A percentile compares a stretch with the other conserved stretches of the same genome.
Conservation (phyloP, 1,139 yeast species). For the Suhomyces guaymorum region DNA sequence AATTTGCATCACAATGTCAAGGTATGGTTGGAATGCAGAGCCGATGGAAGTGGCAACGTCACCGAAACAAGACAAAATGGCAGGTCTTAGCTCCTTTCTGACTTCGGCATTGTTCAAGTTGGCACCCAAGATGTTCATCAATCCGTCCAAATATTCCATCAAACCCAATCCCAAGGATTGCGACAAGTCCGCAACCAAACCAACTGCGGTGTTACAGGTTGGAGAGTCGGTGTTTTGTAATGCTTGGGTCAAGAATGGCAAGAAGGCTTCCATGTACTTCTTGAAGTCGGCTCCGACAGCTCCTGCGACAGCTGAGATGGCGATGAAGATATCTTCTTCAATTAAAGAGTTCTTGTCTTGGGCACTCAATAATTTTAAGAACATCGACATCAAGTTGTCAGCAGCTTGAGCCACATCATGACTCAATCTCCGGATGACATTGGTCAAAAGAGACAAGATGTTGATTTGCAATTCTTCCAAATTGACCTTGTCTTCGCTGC, state of each 20-base stretch:
- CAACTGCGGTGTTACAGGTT: slow-evolving; percentile 85
- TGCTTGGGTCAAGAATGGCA: slow-evolving; percentile 79
- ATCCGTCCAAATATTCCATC: slow-evolving; percentile 60
- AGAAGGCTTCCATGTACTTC: slow-evolving; percentile 75
- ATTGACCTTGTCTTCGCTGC: slow-evolving; percentile 70
- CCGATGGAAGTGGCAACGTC: slow-evolving; percentile 93
- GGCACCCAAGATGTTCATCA: slow-evolving; percentile 80
- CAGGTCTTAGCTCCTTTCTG: slow-evolving; percentile 80
- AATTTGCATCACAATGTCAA: slow-evolving; percentile 75
- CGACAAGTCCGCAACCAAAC: slow-evolving; percentile 95
- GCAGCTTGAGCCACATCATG: slow-evolving; percentile 65
- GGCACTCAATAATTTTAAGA: slow-evolving; percentile 63
- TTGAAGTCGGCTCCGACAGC: slow-evolving; percentile 71
- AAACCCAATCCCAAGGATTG: slow-evolving; percentile 80
- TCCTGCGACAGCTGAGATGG: slow-evolving; percentile 85
- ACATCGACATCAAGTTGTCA: slow-evolving; percentile 81
- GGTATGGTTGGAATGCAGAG: slow-evolving; percentile 67
- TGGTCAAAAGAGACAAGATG: slow-evolving; percentile 82
- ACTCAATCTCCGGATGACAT: slow-evolving; percentile 82
- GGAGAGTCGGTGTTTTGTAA: slow-evolving; percentile 81
- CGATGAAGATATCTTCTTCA: slow-evolving; percentile 92
- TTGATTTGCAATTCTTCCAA: slow-evolving; percentile 89
- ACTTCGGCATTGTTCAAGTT: slow-evolving; percentile 66
- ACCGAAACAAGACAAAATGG: slow-evolving; percentile 92
- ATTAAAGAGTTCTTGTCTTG: slow-evolving; percentile 73